Conservation (phyloP, 257 asterid species). For the Paraleonurus japonicus region DNA sequence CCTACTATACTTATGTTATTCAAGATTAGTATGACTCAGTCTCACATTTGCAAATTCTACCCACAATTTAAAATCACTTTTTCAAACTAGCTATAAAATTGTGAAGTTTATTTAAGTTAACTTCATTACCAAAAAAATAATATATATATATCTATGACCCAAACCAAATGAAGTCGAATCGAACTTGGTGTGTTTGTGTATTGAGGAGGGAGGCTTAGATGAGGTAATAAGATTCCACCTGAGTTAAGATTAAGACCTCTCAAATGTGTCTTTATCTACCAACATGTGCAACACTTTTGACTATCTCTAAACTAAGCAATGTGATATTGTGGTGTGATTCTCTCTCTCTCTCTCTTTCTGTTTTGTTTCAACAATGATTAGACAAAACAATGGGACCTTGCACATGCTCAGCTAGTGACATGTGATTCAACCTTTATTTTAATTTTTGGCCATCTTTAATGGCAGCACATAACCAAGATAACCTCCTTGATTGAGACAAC, state of each 20-base stretch:
- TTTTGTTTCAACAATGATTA: slow-evolving; percentile 41
- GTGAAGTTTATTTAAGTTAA: too few species aligned
- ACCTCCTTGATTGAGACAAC: slow-evolving; percentile 67
- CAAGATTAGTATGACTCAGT: background rate
- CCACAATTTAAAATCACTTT: too few species aligned
- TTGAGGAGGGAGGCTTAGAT: slow-evolving; percentile 1
- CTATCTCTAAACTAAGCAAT: slow-evolving; percentile 4
- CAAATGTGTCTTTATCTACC: slow-evolving; percentile 47
- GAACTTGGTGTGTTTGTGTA: background rate
- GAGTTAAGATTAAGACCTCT: slow-evolving; percentile 35
- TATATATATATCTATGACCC: too few species aligned
- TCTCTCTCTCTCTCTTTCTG: slow-evolving; percentile 15
- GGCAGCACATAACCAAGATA: slow-evolving; percentile 38
- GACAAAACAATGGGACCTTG: slow-evolving; percentile 51
- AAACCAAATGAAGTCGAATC: background rate
- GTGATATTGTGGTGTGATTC: background rate
- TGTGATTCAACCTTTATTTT: slow-evolving; percentile 35
- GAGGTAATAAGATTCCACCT: slow-evolving; percentile 20
- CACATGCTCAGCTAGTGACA: slow-evolving; percentile 50
- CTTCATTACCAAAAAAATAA: too few species aligned
- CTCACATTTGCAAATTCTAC: too few species aligned
- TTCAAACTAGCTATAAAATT: too few species aligned
- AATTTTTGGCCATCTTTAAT: slow-evolving; percentile 40
- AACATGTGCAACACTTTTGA: slow-evolving; percentile 61
- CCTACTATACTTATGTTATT: background rate